Percentiles rank a stretch among this genome's conserved stretches.
Conservation (phyloP, 306 rosid genomes). For the Rosa rugosa region DNA sequence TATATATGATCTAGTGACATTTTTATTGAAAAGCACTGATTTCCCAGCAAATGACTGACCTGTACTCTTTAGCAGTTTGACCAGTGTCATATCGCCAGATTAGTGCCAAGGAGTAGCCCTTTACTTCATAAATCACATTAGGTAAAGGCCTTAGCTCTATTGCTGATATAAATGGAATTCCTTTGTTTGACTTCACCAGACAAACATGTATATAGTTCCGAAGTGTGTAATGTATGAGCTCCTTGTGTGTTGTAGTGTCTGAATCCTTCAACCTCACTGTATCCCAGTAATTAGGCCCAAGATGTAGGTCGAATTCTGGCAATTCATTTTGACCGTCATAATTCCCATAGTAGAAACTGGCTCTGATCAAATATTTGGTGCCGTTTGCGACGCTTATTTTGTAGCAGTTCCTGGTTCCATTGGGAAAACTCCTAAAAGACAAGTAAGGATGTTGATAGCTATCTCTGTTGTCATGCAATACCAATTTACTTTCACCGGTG, state of each 20-base stretch:
- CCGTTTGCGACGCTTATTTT: slow-evolving; percentile 6
- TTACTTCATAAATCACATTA: background rate
- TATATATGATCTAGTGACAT: background rate
- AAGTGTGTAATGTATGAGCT: background rate
- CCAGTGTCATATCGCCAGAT: background rate
- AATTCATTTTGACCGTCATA: slow-evolving; percentile 23
- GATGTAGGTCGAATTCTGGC: slow-evolving; percentile 25
- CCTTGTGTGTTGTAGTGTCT: background rate
- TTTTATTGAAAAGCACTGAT: too few species aligned
- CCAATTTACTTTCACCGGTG: slow-evolving; percentile 17
- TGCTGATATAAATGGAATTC: slow-evolving; percentile 19
- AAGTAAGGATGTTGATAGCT: background rate
- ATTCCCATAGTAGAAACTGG: slow-evolving; percentile 39
- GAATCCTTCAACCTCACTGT: background rate
- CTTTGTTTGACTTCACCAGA: background rate
- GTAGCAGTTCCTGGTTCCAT: slow-evolving; percentile 45
- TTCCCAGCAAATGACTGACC: background rate
- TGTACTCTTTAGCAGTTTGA: background rate
- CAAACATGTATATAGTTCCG: slow-evolving; percentile 7
- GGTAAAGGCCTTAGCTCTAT: slow-evolving; percentile 15
- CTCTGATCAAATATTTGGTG: slow-evolving; percentile 34
- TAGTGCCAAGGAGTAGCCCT: slow-evolving; percentile 4
- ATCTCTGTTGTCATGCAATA: background rate
- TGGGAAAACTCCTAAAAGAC: background rate
- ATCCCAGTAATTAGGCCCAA: slow-evolving; percentile 19